Conservation (phyloP, 2,329 filamentous ascomycete species). For the Cytospora leucostoma region DNA sequence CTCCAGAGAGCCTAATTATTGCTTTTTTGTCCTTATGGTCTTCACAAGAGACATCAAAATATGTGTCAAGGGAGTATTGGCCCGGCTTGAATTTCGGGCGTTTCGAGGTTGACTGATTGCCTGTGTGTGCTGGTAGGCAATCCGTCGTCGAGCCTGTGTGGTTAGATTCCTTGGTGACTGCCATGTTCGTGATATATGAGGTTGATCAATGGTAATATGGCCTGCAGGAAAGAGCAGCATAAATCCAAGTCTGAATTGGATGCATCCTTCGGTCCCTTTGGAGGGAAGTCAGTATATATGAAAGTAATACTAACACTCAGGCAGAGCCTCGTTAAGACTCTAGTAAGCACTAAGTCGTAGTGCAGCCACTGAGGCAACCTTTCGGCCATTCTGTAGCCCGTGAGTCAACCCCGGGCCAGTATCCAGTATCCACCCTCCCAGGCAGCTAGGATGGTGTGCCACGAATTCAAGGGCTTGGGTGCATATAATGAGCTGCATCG, state of each 20-base stretch:
- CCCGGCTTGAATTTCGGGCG: neutral
- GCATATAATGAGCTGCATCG: neutral
- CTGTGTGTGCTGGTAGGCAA: neutral
- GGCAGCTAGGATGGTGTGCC: constrained; percentile 10
- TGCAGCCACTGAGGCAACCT: constrained; percentile 16
- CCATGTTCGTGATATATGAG: constrained; percentile 2
- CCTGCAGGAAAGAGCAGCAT: constrained; percentile 1
- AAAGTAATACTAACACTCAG: neutral
- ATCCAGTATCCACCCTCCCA: constrained; percentile 4
- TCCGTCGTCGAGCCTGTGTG: constrained; percentile 8
- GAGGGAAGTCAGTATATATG: neutral
- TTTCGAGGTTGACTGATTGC: neutral
- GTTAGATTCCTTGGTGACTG: constrained; percentile 1
- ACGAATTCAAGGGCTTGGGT: constrained; percentile 6
- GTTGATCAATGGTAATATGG: neutral
- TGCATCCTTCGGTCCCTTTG: neutral
- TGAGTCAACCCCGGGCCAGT: constrained; percentile 5
- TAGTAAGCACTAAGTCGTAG: neutral
- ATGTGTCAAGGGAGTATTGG: constrained; percentile 14
- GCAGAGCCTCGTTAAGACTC: constrained; percentile 5
- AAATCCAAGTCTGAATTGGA: neutral
- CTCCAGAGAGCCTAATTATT: constrained; percentile 7
- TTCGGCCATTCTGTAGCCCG: constrained; percentile 6
- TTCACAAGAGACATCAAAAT: constrained; percentile 3
- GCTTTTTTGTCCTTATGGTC: constrained; percentile 12